Conservation (phyloP, 2,329 filamentous ascomycete species). For the Thielaviopsis euricoi region DNA sequence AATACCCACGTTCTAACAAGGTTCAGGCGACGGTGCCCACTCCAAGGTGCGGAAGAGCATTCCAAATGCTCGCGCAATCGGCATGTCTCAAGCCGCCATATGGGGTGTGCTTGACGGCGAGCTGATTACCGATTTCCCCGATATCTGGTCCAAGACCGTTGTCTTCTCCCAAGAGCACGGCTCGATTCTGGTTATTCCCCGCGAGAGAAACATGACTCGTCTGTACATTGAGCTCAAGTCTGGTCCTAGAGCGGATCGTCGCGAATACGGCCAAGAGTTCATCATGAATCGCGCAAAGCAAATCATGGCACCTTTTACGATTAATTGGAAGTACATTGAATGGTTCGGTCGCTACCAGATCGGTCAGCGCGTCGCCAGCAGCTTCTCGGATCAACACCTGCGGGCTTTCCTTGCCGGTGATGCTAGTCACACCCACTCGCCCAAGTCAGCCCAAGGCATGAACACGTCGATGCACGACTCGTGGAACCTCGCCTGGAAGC, state of each 20-base stretch:
- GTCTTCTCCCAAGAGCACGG: conserved; percentile 50
- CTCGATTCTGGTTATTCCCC: conserved; percentile 57
- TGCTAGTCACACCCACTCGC: conserved; percentile 55
- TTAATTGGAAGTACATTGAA: conserved; percentile 42
- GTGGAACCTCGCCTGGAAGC: conserved; percentile 41
- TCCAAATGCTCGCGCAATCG: conserved; percentile 36
- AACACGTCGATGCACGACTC: conserved; percentile 46
- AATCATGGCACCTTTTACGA: conserved; percentile 40
- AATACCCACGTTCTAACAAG: neutral
- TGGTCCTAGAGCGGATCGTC: conserved; percentile 23
- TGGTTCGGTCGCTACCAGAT: conserved; percentile 63
- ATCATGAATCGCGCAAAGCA: conserved; percentile 51
- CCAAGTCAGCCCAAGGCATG: conserved; percentile 53
- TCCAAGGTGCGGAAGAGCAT: conserved; percentile 53
- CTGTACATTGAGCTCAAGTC: conserved; percentile 40
- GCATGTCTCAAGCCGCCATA: conserved; percentile 34
- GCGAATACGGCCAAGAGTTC: conserved; percentile 41
- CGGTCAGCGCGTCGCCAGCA: conserved; percentile 52
- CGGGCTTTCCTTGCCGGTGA: conserved; percentile 56
- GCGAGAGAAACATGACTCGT: conserved; percentile 56
- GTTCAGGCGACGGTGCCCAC: conserved; percentile 50
- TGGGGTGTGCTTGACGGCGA: conserved; percentile 61
- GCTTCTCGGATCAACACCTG: conserved; percentile 45
- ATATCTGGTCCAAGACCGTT: conserved; percentile 59
- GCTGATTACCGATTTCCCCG: conserved; percentile 55